A percentile compares a stretch with the other conserved stretches of the same genome.
These are phyloP conservation scores for Starmerella riodocensis DNA, from an alignment of 805 yeast species.

Conservation along the genomic window DNA sequence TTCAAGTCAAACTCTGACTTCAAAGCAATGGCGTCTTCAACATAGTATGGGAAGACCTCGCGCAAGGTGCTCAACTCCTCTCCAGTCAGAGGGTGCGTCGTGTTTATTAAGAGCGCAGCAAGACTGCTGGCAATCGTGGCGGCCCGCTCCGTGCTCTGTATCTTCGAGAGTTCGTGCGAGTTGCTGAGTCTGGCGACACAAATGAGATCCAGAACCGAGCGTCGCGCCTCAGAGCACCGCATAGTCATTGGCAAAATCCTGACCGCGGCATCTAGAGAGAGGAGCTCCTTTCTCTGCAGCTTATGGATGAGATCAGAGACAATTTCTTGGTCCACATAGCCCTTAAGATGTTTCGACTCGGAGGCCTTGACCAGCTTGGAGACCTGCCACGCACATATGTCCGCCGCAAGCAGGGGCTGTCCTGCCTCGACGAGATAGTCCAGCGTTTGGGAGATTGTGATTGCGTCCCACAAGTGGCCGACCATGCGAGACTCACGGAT, in stretches of 20 bases:
- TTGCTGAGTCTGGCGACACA: conserved; percentile 17
- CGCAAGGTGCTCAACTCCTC: conserved; percentile 7
- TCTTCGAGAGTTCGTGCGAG: conserved; percentile 9
- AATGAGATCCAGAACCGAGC: conserved; percentile 17
- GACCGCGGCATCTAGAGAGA: conserved; percentile 15
- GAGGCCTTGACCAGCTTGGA: conserved; percentile 7
- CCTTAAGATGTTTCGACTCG: conserved; percentile 5
- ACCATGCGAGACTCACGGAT: conserved; percentile 24
- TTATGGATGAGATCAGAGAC: conserved; percentile 6
- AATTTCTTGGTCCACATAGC: conserved; percentile 19
- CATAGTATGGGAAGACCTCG: conserved; percentile 10
- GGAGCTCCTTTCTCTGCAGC: conserved; percentile 2
- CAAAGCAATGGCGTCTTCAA: conserved; percentile 11
- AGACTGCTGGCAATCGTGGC: conserved; percentile 2
- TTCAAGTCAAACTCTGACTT: background rate
- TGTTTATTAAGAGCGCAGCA: conserved; percentile 3
- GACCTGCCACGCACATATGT: conserved; percentile 23
- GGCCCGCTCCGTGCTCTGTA: conserved; percentile 2
- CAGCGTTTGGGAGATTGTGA: conserved; percentile 20
- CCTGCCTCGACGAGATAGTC: conserved; percentile 4
- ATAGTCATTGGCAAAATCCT: conserved; percentile 15
- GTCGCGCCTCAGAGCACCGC: conserved; percentile 14
- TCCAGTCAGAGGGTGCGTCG: conserved; percentile 1
- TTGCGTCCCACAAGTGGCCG: conserved; percentile 24
- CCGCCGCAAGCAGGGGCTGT: conserved; percentile 23